Evolutionary conservation across 2,329 filamentous ascomycete genomes (phyloP).

Genomic region (Phialophora macrospora): DNA sequence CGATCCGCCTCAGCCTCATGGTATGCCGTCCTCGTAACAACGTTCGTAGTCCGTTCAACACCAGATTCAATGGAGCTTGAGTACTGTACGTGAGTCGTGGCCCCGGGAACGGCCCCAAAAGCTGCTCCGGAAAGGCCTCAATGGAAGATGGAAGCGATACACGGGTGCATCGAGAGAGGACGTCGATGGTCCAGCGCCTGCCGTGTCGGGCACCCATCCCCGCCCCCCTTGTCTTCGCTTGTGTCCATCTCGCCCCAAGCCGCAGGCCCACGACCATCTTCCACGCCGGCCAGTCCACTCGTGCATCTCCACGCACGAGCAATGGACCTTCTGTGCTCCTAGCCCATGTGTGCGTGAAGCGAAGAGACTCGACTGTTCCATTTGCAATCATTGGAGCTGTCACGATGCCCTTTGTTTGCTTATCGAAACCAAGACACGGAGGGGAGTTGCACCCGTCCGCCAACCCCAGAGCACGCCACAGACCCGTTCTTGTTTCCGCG

Average conservation of each 20-base stretch:
- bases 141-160: not conserved
- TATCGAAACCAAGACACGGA: constrained; percentile 1
- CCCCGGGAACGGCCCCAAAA: not conserved
- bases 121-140: not conserved
- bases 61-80: not conserved
- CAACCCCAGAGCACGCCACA: not conserved
- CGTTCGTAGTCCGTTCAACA: not conserved
- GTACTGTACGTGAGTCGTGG: not conserved
- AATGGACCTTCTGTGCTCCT: not conserved
- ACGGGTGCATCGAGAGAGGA: too few species aligned
- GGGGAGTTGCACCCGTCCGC: not conserved
- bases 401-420: constrained; percentile 2
- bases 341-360: not conserved
- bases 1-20: not conserved
- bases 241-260: not conserved
- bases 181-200: not conserved
- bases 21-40: not conserved
- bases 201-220: constrained; percentile 3
- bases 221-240: not conserved
- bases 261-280: not conserved
- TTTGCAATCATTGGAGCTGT: not conserved
- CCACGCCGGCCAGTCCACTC: not conserved
- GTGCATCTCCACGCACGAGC: not conserved
- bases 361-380: not conserved
- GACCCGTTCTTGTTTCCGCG: not conserved